Evolutionary conservation across 495 filamentous ascomycete genomes (phyloP).

Genomic region (Penicillium canescens): DNA sequence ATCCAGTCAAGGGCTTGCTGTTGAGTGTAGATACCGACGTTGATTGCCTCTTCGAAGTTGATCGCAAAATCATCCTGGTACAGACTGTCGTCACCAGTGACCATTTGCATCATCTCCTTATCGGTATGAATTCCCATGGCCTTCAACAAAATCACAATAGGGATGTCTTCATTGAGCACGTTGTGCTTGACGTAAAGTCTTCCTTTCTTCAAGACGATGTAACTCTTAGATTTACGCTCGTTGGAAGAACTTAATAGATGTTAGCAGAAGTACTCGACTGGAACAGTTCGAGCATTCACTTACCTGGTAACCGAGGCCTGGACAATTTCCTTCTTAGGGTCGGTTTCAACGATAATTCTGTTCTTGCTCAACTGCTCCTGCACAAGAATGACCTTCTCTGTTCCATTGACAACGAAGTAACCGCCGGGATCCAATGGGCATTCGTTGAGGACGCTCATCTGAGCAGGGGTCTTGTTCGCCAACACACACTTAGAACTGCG

Average conservation of each 20-base stretch:
- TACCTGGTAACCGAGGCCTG: constrained; percentile 90
- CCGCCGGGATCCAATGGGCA: constrained; percentile 95
- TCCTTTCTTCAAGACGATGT: constrained; percentile 90
- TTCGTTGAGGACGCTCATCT: constrained; percentile 88
- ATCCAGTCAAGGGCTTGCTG: constrained; percentile 94
- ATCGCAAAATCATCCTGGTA: constrained; percentile 93
- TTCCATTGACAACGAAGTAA: constrained; percentile 97
- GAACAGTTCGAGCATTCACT: not conserved
- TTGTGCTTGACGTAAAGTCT: constrained; percentile 89
- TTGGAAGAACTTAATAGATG: constrained; percentile 73
- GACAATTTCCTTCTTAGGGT: constrained; percentile 86
- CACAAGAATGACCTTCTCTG: constrained; percentile 96
- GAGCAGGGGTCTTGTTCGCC: constrained; percentile 70
- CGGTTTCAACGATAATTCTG: constrained; percentile 92
- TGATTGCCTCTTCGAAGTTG: constrained; percentile 90
- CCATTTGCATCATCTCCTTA: constrained; percentile 86
- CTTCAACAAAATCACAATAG: constrained; percentile 87
- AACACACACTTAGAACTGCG: constrained; percentile 91
- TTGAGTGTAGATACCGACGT: constrained; percentile 80
- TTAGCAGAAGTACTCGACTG: constrained; percentile 4
- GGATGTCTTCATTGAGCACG: constrained; percentile 85
- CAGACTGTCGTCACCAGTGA: constrained; percentile 76
- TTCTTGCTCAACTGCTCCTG: constrained; percentile 99
- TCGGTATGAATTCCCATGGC: constrained; percentile 93
- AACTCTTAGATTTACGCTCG: constrained; percentile 95